phyloP scores from a whole-genome alignment of 2,329 filamentous ascomycete genomes.

The Talaromyces pinophilus region DNA sequence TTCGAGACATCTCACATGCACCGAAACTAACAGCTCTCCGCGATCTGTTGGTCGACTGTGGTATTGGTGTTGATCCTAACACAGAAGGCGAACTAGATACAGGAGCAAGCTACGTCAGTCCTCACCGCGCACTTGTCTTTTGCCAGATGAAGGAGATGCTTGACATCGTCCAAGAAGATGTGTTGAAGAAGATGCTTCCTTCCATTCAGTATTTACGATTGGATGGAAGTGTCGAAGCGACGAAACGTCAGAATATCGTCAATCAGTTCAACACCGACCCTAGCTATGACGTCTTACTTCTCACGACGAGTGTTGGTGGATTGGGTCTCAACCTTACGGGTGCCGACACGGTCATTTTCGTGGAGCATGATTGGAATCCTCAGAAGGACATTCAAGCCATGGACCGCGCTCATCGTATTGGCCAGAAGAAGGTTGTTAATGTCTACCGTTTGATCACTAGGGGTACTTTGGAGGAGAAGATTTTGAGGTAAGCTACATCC shows the following conservation, averaged over 20 bases:
- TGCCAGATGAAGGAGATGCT: slow-evolving; percentile 99
- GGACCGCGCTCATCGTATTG: slow-evolving; percentile 97
- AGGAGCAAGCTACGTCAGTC: slow-evolving; percentile 79
- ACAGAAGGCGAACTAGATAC: slow-evolving; percentile 58
- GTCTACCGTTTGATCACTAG: slow-evolving; percentile 96
- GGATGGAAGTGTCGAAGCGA: slow-evolving; percentile 89
- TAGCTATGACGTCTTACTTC: slow-evolving; percentile 87
- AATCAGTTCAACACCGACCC: slow-evolving; percentile 99
- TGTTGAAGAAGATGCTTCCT: slow-evolving; percentile 86
- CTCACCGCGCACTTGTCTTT: slow-evolving; percentile 93
- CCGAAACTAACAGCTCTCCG: slow-evolving; percentile 88
- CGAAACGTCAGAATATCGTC: slow-evolving; percentile 93
- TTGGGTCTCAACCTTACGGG: slow-evolving; percentile 93
- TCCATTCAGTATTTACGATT: slow-evolving; percentile 91
- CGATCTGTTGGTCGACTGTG: slow-evolving; percentile 96
- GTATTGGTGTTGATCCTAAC: slow-evolving; percentile 75
- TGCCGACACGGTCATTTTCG: slow-evolving; percentile 97
- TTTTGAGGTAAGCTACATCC: slow-evolving; percentile 65
- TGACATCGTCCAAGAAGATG: slow-evolving; percentile 95
- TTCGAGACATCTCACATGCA: slow-evolving; percentile 84
- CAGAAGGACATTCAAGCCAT: slow-evolving; percentile 98
- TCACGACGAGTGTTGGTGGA: slow-evolving; percentile 94
- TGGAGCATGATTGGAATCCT: slow-evolving; percentile 99
- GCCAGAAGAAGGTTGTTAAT: slow-evolving; percentile 99
- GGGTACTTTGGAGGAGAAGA: slow-evolving; percentile 97